Evolutionary conservation across 129 eudicot species (phyloP), one percentile per base, ranked within the genome.

Genomic region (Arctium lappa): DNA sequence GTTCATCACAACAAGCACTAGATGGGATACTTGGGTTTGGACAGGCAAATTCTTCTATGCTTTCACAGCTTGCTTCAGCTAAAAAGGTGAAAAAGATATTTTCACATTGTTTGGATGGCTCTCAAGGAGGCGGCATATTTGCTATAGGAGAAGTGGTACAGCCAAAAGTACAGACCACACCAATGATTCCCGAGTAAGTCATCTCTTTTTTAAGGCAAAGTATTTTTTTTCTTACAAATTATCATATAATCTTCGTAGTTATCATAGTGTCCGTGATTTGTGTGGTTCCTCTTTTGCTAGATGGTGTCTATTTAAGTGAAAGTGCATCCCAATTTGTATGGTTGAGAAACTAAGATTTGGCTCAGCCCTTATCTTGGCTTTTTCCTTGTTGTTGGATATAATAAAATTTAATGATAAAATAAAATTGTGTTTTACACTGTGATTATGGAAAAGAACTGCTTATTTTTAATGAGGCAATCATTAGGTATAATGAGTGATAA

Each of bases 1-100:
- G 96, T 83, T 80, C 94, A 83, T 85, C 97, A 68, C 85, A 86
- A 73, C 90, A 91, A 75, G 94, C 98, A 75, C 88, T 92, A 84
- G 98, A 95, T 85, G 98, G 98, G 38, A 92, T 95, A 34, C 78
- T 95, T 69, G 98, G 98, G 75, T 95, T 95, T 78, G 98, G 98
- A 78, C 97, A 92, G 77, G 91, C 94, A 83, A 95, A 91, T 84
- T 86, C 97, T 18, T 95, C 98, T 5, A 42, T 92, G 75, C 83
- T 95, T 84, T 95, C 98, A 69, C 98, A 95, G 86, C 94, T 95
- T 81, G 94, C 98, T 34, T 60, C 94, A 9, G 84, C 94, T 76
- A 88, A 89, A 30, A 92, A 91, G 85, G 93, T 88, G 75, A 93
- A 84, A 69, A 95, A 80, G 87, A 76, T 91, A 68, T 95, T 95